Conservation (phyloP, 169 alveolate species). For the Theileria parva region DNA sequence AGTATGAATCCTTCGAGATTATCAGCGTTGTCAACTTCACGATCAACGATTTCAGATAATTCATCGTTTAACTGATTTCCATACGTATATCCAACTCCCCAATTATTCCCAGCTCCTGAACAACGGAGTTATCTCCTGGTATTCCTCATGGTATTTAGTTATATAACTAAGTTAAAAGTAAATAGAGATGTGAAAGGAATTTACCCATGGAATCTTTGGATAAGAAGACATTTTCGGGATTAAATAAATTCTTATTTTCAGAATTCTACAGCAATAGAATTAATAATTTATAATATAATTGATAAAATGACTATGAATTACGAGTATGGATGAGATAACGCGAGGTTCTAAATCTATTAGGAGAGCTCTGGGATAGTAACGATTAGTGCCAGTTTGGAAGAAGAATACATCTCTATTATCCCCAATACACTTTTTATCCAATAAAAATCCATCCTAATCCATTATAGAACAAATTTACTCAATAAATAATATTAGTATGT, state of each 20-base stretch:
- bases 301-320: not conserved
- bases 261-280: slow-evolving; percentile 65
- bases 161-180: not conserved
- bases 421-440: slow-evolving; percentile 76
- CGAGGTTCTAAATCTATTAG: slow-evolving; percentile 98
- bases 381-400: slow-evolving; percentile 92
- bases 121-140: not conserved
- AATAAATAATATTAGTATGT: not conserved
- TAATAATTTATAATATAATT: not conserved
- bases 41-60: slow-evolving; percentile 96
- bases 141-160: not conserved
- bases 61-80: slow-evolving; percentile 95
- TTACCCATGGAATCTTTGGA: slow-evolving; percentile 96
- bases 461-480: not conserved
- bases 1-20: slow-evolving; percentile 96
- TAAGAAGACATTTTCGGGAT: slow-evolving; percentile 96
- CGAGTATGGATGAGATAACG: slow-evolving; percentile 83
- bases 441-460: slow-evolving; percentile 69
- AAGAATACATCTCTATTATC: slow-evolving; percentile 98
- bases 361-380: slow-evolving; percentile 92
- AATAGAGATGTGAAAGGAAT: not conserved
- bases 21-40: slow-evolving; percentile 99
- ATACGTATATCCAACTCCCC: slow-evolving; percentile 97
- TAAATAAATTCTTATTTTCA: slow-evolving; percentile 89
- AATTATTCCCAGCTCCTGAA: slow-evolving; percentile 96